Percentiles rank a stretch among this genome's conserved stretches.
Conservation (phyloP, 176 grass and related monocot genomes). For the Musa troglodytarum region DNA sequence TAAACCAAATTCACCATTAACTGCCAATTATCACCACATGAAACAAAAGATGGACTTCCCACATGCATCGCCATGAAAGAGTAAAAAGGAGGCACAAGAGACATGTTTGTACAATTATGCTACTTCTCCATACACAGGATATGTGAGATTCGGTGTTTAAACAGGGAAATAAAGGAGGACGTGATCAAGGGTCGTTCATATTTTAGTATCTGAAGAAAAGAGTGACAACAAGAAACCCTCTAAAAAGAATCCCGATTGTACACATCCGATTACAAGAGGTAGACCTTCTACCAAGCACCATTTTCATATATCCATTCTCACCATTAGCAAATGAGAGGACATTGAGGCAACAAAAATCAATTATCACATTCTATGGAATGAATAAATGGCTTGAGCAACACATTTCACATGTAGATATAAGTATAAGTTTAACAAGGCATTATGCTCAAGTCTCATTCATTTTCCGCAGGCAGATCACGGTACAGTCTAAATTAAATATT, state of each 20-base stretch:
- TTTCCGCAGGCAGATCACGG: background rate
- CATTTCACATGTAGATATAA: background rate
- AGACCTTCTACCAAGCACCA: background rate
- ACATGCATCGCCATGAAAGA: too few relatives aligned
- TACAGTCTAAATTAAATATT: background rate
- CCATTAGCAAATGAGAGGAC: background rate
- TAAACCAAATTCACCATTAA: too few relatives aligned
- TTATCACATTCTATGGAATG: background rate
- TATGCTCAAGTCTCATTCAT: background rate
- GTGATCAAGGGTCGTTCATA: background rate
- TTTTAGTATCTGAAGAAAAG: background rate
- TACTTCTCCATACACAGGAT: background rate
- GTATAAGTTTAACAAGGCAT: background rate
- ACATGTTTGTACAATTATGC: background rate
- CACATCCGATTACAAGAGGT: background rate
- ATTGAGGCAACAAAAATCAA: background rate
- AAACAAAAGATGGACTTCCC: too few relatives aligned
- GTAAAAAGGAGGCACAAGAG: too few relatives aligned
- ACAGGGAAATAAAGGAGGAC: background rate
- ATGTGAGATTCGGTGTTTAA: background rate
- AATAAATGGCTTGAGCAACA: background rate
- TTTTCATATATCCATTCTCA: background rate
- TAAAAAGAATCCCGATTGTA: background rate
- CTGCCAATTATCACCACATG: too few relatives aligned
- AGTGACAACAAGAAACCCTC: background rate